Evolutionary conservation across 1,284 basidiomycete species (phyloP).

Genomic region (Thelephora terrestris): DNA sequence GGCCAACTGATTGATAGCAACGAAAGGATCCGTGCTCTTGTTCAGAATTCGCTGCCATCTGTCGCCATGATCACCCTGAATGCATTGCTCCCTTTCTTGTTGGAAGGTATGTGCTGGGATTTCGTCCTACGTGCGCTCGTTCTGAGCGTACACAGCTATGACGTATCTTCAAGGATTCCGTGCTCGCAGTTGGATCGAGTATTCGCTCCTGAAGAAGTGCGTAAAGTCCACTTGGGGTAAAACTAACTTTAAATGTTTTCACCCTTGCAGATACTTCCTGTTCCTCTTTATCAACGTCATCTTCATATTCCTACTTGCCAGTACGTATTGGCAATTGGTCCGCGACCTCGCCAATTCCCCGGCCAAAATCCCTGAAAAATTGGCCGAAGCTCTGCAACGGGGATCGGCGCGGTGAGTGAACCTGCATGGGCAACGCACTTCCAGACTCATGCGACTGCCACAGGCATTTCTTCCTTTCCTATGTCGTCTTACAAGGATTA

Average conservation of each 20-base stretch:
- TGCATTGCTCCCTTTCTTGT: conserved; percentile 78
- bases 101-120: conserved; percentile 58
- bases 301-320: conserved; percentile 89
- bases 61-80: conserved; percentile 88
- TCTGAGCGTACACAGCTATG: conserved; percentile 39
- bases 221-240: conserved; percentile 15
- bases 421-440: neutral
- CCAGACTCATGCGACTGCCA: conserved; percentile 12
- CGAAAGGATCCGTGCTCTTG: conserved; percentile 72
- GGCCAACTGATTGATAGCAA: conserved; percentile 70
- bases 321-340: conserved; percentile 83
- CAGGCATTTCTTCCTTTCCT: conserved; percentile 91
- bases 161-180: conserved; percentile 85
- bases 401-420: conserved; percentile 51
- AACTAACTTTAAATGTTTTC: conserved; percentile 1
- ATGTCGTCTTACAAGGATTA: conserved; percentile 88
- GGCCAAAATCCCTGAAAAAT: conserved; percentile 81
- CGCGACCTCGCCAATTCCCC: conserved; percentile 83
- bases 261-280: conserved; percentile 68
- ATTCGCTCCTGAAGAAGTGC: conserved; percentile 86
- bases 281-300: conserved; percentile 93
- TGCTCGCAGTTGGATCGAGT: conserved; percentile 88
- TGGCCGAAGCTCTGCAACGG: conserved; percentile 72
- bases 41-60: conserved; percentile 89
- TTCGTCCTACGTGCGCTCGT: neutral